Base-by-base conservation (phyloP, 345 rosid genomes). In the Hypericum perforatum region DNA sequence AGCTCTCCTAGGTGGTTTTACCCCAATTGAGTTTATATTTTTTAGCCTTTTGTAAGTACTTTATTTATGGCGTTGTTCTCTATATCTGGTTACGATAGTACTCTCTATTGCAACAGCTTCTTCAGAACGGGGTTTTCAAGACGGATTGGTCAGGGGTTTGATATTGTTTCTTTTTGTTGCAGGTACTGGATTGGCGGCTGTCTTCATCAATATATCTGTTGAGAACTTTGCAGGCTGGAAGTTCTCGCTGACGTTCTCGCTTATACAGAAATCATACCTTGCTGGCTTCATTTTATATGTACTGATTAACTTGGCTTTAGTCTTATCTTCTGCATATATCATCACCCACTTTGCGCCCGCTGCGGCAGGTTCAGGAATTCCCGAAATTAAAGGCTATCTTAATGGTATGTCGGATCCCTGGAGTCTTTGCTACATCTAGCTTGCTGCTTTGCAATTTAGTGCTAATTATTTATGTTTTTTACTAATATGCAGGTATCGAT, bases 361-460 rank as follows among this genome's bases (percentile, higher is more conserved):
- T n/a, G 98, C 98, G 8, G 96, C 98, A 68, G 96, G 98, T 52
- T 91, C 98, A 71, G 98, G 96, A 60, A 90, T 91, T 69, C 98
- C 98, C 63, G 98, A 91, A 71, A 85, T 91, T 53, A 87, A 91
- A 72, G 98, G 98, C 62, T 91, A 91, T 77, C 77, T 91, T 70
- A 91, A 91, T 62, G 98, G 98, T 87, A 78, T 61, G 62, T 46
- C 16, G 14, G 12, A 39, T 1, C 32, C 29, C n/a, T 13, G 42
- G n/a, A 10, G 22, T 46, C 50, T 13, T 14, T 46, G 50, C 50
- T 46, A 9, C 22, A n/a, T 6, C 15, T 46, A 6, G 15, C 14
- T 11, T 29, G 50, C 22, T 12, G 9, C 9, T 32, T 46, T 46
- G 50, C 15, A 5, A 12, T 13, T 10, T 46, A 0, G 10, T 46